Conservation (phyloP, 179 eudicot genomes). For the Spinacia oleracea region DNA sequence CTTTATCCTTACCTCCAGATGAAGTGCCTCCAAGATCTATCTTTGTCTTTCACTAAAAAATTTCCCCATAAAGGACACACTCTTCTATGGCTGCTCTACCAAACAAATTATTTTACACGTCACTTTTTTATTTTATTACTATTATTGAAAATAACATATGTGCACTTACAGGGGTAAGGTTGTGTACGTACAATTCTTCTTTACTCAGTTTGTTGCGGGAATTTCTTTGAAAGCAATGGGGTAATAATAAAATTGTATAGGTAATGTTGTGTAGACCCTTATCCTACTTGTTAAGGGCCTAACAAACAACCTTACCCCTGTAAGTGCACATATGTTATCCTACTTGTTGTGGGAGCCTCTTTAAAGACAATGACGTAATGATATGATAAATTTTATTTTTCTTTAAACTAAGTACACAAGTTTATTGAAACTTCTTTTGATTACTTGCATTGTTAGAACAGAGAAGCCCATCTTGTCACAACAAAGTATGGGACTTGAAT, state of each 20-base stretch:
- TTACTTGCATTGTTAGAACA: neutral
- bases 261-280: too few relatives aligned
- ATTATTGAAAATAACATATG: too few relatives aligned
- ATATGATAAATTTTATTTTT: too few relatives aligned
- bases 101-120: slow-evolving; percentile 23
- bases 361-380: too few relatives aligned
- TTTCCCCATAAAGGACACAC: slow-evolving; percentile 21
- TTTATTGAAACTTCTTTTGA: neutral
- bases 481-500: neutral
- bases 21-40: slow-evolving; percentile 31
- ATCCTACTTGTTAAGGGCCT: too few relatives aligned
- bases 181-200: neutral
- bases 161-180: too few relatives aligned
- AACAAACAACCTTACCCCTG: too few relatives aligned
- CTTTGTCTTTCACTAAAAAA: slow-evolving; percentile 32
- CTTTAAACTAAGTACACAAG: neutral
- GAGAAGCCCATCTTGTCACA: neutral
- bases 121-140: neutral
- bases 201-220: too few relatives aligned
- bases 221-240: too few relatives aligned
- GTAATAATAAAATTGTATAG: too few relatives aligned
- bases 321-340: too few relatives aligned
- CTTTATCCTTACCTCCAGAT: slow-evolving; percentile 34
- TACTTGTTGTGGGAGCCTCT: too few relatives aligned
- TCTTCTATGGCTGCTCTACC: slow-evolving; percentile 38